These are phyloP conservation scores for Aspergillus saccharolyticus DNA, from an alignment of 495 filamentous ascomycete genomes.

Conservation along the genomic window DNA sequence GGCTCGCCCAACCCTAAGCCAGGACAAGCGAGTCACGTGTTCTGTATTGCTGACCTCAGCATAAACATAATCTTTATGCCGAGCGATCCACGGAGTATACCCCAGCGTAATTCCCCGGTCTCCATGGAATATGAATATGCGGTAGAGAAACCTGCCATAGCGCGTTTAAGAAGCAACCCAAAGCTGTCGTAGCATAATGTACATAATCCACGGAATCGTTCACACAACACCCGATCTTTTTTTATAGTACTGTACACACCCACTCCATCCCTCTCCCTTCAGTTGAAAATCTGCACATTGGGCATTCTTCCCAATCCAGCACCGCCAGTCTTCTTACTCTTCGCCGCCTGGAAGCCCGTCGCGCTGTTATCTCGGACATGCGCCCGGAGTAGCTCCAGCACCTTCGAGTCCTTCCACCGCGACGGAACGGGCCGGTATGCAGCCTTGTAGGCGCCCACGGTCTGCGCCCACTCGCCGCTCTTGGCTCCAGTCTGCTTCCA, in stretches of 20 bases:
- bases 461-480: slow-evolving; percentile 93
- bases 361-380: slow-evolving; percentile 67
- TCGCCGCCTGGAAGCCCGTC: slow-evolving; percentile 45
- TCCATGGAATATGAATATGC: no score
- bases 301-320: slow-evolving; percentile 49
- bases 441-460: slow-evolving; percentile 87
- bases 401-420: slow-evolving; percentile 78
- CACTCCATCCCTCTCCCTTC: not conserved
- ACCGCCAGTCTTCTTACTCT: slow-evolving; percentile 43
- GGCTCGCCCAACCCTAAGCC: slow-evolving; percentile 34
- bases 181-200: no score
- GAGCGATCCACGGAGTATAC: no score
- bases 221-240: no score
- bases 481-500: slow-evolving; percentile 49
- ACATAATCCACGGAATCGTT: no score
- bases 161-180: no score
- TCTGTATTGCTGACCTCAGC: not conserved
- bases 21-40: slow-evolving; percentile 34
- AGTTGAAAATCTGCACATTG: slow-evolving; percentile 47
- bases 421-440: slow-evolving; percentile 84
- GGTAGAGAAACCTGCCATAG: no score
- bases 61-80: no score
- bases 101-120: no score
- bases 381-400: slow-evolving; percentile 66
- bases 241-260: no score